Percentiles rank a stretch among this genome's conserved stretches.
phyloP scores from a whole-genome alignment of 352 stramenopile genomes.

The Halophytophthora batemanensis region DNA sequence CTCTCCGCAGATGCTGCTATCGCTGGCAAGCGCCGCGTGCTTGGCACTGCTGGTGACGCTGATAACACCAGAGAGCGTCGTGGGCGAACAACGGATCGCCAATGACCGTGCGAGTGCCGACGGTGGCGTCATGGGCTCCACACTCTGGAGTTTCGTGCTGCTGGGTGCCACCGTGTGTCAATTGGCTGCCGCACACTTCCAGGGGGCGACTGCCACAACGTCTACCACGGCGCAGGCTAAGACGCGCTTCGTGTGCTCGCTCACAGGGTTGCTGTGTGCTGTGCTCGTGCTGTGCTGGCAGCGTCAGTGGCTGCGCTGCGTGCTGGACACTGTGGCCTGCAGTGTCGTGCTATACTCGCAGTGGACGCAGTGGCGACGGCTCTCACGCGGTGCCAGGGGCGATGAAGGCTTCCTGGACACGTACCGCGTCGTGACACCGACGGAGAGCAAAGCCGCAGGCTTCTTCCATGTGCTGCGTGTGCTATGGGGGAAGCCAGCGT shows the following conservation, averaged over 20 bases:
- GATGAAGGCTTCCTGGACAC: conserved; percentile 38
- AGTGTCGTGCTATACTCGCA: conserved; percentile 54
- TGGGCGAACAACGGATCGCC: conserved; percentile 25
- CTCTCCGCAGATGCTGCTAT: conserved; percentile 25
- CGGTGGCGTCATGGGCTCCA: conserved; percentile 16
- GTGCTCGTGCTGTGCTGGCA: conserved; percentile 37
- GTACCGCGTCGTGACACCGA: conserved; percentile 23
- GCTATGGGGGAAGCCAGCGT: conserved; percentile 57
- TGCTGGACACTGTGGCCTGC: conserved; percentile 32
- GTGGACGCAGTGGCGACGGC: conserved; percentile 25
- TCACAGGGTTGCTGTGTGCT: conserved; percentile 38
- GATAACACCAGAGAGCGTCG: conserved; percentile 24
- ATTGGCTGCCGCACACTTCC: conserved; percentile 14
- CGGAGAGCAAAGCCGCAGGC: not conserved
- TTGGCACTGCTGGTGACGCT: conserved; percentile 33
- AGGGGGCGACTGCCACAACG: conserved; percentile 14
- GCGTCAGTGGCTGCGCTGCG: conserved; percentile 49
- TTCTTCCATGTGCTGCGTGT: conserved; percentile 30
- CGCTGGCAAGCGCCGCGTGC: conserved; percentile 25
- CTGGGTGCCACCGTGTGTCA: conserved; percentile 11
- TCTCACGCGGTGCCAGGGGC: conserved; percentile 4
- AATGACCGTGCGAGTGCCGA: conserved; percentile 25
- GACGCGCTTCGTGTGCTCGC: conserved; percentile 35
- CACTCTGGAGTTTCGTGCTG: conserved; percentile 22
- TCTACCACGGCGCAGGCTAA: conserved; percentile 23